A percentile compares a stretch with the other conserved stretches of the same genome.
phyloP scores from a whole-genome alignment of 768 basidiomycete genomes.

The Trametes coccinea region DNA sequence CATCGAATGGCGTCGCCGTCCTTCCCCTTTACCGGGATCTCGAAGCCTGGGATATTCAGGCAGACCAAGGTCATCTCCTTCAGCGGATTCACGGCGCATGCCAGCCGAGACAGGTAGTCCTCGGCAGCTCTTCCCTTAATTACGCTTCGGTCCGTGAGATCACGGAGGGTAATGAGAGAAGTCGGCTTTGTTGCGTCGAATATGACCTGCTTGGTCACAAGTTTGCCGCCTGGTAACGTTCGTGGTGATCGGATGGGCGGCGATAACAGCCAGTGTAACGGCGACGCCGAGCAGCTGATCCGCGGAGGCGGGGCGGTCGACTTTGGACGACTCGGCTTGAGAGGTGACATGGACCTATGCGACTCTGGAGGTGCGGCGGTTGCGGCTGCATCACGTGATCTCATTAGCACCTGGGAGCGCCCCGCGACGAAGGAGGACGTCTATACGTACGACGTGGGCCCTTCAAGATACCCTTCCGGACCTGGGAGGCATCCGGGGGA shows the following conservation, averaged over 20 bases:
- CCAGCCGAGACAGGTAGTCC: conserved; percentile 7
- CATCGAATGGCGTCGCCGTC: conserved; percentile 18
- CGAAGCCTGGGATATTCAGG: conserved; percentile 17
- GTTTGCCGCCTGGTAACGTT: background rate
- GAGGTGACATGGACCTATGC: background rate
- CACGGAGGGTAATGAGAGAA: conserved; percentile 12
- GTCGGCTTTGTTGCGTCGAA: conserved; percentile 20
- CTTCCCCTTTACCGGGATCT: conserved; percentile 16
- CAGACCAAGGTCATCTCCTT: conserved; percentile 22
- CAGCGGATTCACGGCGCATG: conserved; percentile 5
- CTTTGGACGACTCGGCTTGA: background rate
- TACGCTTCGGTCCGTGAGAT: conserved; percentile 6
- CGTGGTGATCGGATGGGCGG: background rate
- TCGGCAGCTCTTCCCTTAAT: background rate
- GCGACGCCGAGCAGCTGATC: too few species aligned
- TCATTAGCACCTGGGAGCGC: background rate
- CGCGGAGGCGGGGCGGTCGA: background rate
- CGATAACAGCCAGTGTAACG: conserved; percentile 27
- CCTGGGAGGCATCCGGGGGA: background rate
- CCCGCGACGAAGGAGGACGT: background rate
- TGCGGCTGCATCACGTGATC: conserved; percentile 4
- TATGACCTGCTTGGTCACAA: conserved; percentile 5
- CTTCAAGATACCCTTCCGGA: conserved; percentile 18
- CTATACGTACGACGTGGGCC: conserved; percentile 5
- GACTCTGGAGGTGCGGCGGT: conserved; percentile 1